Percentiles rank a stretch among this genome's conserved stretches.
These are phyloP conservation scores for Centella asiatica DNA, from an alignment of 129 eudicot genomes.

Conservation along the genomic window DNA sequence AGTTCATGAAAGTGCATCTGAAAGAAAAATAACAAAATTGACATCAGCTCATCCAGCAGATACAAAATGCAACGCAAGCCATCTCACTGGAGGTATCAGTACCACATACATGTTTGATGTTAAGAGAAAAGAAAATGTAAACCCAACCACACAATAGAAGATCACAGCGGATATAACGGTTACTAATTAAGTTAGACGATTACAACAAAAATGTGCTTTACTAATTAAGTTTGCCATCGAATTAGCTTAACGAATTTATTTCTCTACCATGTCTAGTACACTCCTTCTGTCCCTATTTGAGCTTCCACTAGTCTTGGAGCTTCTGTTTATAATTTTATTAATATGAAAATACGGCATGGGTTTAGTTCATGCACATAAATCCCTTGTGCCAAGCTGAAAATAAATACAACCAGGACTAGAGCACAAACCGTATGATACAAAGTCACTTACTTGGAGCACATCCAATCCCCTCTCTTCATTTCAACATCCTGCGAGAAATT, in stretches of 20 bases:
- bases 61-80: not conserved
- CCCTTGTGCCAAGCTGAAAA: not conserved
- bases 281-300: not conserved
- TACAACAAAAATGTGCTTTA: too few species aligned
- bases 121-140: not conserved
- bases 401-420: not conserved
- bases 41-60: not conserved
- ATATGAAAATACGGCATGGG: too few species aligned
- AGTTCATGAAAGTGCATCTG: constrained; percentile 36
- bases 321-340: too few species aligned
- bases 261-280: not conserved
- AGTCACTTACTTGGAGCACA: constrained; percentile 59
- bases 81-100: not conserved
- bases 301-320: not conserved
- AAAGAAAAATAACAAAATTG: not conserved
- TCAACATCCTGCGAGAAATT: constrained; percentile 33
- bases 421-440: not conserved
- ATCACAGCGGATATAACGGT: too few species aligned
- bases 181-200: too few species aligned
- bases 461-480: constrained; percentile 81
- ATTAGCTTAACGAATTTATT: too few species aligned
- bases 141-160: too few species aligned
- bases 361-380: not conserved
- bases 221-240: too few species aligned
- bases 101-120: too few species aligned